Evolutionary conservation across 805 yeast species (phyloP).

Genomic region (Schizosaccharomyces osmophilus): DNA sequence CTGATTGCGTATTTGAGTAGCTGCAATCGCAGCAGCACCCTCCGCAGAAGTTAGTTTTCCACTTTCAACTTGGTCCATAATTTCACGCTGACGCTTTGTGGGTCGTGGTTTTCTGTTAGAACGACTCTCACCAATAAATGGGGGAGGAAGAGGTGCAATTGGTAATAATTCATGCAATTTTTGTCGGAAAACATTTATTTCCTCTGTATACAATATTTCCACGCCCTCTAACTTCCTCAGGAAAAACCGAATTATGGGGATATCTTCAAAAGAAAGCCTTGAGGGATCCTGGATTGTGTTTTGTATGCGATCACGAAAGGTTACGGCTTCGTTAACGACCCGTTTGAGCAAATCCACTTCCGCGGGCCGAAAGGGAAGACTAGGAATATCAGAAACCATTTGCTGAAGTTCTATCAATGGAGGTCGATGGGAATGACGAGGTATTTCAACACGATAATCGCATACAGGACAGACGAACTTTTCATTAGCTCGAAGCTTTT

Average conservation of each 20-base stretch:
- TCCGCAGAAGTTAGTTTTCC: neutral
- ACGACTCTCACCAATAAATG: slow-evolving; percentile 9
- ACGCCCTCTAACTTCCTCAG: slow-evolving; percentile 27
- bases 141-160: slow-evolving; percentile 12
- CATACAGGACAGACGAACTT: slow-evolving; percentile 33
- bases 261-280: slow-evolving; percentile 5
- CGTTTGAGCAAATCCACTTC: slow-evolving; percentile 12
- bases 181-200: slow-evolving; percentile 13
- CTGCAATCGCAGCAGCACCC: neutral
- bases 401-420: slow-evolving; percentile 14
- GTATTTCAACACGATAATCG: slow-evolving; percentile 16
- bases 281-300: neutral
- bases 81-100: slow-evolving; percentile 4
- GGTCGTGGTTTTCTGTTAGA: slow-evolving; percentile 7
- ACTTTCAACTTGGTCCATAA: slow-evolving; percentile 1
- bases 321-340: slow-evolving; percentile 8
- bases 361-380: slow-evolving; percentile 15
- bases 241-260: slow-evolving; percentile 17
- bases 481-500: slow-evolving; percentile 14
- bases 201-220: slow-evolving; percentile 16
- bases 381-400: slow-evolving; percentile 12
- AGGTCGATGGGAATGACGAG: slow-evolving; percentile 16
- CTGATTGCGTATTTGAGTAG: neutral
- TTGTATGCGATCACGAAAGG: slow-evolving; percentile 7
- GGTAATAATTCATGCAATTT: slow-evolving; percentile 12